phyloP scores from a whole-genome alignment of 2,329 filamentous ascomycete species.

The Sporothrix pseudoabietina region DNA sequence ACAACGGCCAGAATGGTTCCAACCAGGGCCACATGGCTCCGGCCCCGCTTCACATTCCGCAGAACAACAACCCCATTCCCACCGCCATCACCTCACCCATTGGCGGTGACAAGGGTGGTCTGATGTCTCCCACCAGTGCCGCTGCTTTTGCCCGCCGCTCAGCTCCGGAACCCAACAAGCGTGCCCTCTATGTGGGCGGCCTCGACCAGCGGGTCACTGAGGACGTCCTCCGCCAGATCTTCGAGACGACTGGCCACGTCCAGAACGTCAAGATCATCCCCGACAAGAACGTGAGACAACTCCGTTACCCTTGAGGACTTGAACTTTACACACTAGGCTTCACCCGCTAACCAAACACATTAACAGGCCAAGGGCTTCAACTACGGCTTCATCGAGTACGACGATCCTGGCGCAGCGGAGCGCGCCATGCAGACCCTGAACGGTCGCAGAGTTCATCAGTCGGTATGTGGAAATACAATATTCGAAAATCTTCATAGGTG shows the following conservation, averaged over 20 bases:
- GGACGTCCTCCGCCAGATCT: constrained; percentile 94
- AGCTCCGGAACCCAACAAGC: constrained; percentile 97
- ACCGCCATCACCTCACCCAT: constrained; percentile 88
- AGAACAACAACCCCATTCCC: constrained; percentile 94
- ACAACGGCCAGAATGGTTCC: constrained; percentile 67
- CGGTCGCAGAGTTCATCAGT: constrained; percentile 91
- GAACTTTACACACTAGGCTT: neutral
- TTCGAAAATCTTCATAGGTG: too few species aligned
- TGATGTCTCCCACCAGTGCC: constrained; percentile 84
- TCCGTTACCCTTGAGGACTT: neutral
- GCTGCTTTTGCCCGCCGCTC: constrained; percentile 83
- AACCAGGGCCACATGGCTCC: constrained; percentile 82
- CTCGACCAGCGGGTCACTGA: constrained; percentile 94
- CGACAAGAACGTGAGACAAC: constrained; percentile 89
- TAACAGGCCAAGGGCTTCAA: constrained; percentile 88
- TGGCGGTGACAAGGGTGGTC: constrained; percentile 64
- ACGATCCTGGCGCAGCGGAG: constrained; percentile 94
- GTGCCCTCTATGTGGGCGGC: constrained; percentile 92
- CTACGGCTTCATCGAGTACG: constrained; percentile 98
- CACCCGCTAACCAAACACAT: neutral
- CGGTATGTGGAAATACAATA: constrained; percentile 59
- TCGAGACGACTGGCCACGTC: constrained; percentile 97
- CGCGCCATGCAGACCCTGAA: constrained; percentile 97
- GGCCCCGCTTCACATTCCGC: constrained; percentile 88
- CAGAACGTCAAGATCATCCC: constrained; percentile 99